Base-by-base conservation (phyloP, 2,329 filamentous ascomycete genomes). In the Stagonosporopsis rhizophila region DNA sequence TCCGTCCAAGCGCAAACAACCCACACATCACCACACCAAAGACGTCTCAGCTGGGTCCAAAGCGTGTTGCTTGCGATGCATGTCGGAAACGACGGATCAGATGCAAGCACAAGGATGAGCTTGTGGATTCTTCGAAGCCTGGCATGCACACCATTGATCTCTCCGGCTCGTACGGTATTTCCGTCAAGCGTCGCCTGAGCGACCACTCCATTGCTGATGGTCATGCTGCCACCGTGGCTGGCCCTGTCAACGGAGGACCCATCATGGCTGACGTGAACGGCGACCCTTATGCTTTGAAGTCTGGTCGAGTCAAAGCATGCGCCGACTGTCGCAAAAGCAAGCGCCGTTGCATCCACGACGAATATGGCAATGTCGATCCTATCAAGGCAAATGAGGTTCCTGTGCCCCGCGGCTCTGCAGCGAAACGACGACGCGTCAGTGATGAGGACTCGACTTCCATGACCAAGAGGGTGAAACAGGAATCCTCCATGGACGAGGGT, bases 321-420 rank as follows among this genome's bases (percentile, higher is more conserved):
- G 81, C 85, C 56, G 85, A 88, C 64, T 89, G 86, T 73, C 82
- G 86, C 41, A 88, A 87, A 71, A 87, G 85, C 80, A 88, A 88
- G 85, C 85, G 86, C 56, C 85, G 86, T 66, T 89, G 86, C 67
- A 86, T 88, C 44, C 86, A 89, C 66, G 86, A 88, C 65, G 85
- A 87, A 62, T 82, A 83, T 61, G 86, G 86, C 45, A 82, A 85
- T 52, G 81, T 88, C 23, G 86, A 89, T 70, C 86, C 85, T 2
- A 73, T 86, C 65, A 88, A 88, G 68, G 84, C 85, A 2, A 83
- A 84, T 46, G 85, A 88, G 67, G 79, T 82, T 22, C 84, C 85
- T 2, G 82, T 87, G 37, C 85, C 85, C 37, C 80, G 85, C 58
- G 84, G 83, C 14, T 82, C 82, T 28, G 77, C 76, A n/a, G 79